Conservation (phyloP, 2,329 filamentous ascomycete genomes). For the Ceratocystis alfenasii region DNA sequence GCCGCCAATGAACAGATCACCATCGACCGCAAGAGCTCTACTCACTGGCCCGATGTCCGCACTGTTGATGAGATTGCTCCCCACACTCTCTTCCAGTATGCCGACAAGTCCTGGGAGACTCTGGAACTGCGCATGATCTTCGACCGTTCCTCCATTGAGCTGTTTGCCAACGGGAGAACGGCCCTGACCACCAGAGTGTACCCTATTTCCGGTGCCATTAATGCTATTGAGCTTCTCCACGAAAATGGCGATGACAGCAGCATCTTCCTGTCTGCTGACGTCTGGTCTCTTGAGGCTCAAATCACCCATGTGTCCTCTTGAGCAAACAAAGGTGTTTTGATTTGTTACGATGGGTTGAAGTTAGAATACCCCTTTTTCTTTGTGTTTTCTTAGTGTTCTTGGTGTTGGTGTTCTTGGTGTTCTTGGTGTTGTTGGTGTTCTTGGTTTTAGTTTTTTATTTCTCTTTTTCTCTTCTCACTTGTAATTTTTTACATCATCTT, state of each 20-base stretch:
- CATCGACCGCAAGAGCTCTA: slow-evolving; percentile 23
- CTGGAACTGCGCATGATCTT: slow-evolving; percentile 24
- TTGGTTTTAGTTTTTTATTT: no score
- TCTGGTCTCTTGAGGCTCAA: slow-evolving; percentile 17
- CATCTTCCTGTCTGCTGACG: slow-evolving; percentile 16
- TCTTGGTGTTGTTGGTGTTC: no score
- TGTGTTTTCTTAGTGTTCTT: not conserved
- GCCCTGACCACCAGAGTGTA: slow-evolving; percentile 25
- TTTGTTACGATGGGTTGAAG: slow-evolving; percentile 8
- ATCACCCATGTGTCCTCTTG: slow-evolving; percentile 9
- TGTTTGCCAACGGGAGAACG: slow-evolving; percentile 25
- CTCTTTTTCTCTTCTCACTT: no score
- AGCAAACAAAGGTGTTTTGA: not conserved
- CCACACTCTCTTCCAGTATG: slow-evolving; percentile 20
- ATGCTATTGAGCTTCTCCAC: slow-evolving; percentile 23
- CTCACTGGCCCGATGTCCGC: slow-evolving; percentile 19
- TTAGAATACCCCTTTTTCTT: not conserved
- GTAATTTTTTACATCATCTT: no score
- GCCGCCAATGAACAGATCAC: slow-evolving; percentile 21
- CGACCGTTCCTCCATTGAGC: slow-evolving; percentile 24
- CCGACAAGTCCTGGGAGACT: slow-evolving; percentile 23
- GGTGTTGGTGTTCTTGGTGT: no score
- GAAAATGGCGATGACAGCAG: not conserved
- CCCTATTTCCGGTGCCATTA: slow-evolving; percentile 22
- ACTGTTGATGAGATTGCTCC: slow-evolving; percentile 19